Evolutionary conservation across 108 stramenopile species (phyloP).

Genomic region (Pseudonitzschia multiseries): DNA sequence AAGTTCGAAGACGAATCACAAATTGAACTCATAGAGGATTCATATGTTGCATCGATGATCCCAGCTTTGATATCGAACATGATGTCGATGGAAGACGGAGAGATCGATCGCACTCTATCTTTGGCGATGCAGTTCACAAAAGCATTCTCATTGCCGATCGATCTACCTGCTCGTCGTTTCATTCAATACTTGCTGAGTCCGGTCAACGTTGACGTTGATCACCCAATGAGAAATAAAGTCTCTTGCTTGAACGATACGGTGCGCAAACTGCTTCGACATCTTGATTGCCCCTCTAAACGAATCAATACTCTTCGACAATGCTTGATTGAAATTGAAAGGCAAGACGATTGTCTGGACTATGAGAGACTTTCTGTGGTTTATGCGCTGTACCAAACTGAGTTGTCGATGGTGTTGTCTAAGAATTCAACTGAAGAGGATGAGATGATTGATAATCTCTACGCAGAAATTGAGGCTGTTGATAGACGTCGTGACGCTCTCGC

Average conservation of each 20-base stretch:
- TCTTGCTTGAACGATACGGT: constrained; percentile 30
- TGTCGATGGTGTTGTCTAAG: constrained; percentile 28
- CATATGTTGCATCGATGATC: constrained; percentile 38
- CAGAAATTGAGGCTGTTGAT: constrained; percentile 60
- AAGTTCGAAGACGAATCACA: constrained; percentile 34
- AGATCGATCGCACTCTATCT: constrained; percentile 13
- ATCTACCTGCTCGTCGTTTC: constrained; percentile 17
- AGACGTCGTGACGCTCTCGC: constrained; percentile 74
- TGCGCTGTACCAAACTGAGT: constrained; percentile 50
- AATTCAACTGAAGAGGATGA: constrained; percentile 18
- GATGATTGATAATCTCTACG: neutral
- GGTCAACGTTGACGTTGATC: neutral
- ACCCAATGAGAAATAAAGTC: constrained; percentile 42
- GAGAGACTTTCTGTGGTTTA: constrained; percentile 60
- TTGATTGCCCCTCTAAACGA: constrained; percentile 22
- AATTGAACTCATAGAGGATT: constrained; percentile 11
- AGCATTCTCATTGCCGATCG: constrained; percentile 15
- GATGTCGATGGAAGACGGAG: constrained; percentile 14
- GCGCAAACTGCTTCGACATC: constrained; percentile 31
- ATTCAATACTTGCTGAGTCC: constrained; percentile 25
- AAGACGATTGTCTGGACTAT: constrained; percentile 46
- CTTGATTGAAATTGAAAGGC: constrained; percentile 18
- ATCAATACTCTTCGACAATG: constrained; percentile 20
- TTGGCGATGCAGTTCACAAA: constrained; percentile 17
- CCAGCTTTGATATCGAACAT: constrained; percentile 30